Base-by-base conservation (phyloP, 495 filamentous ascomycete genomes). In the Neurospora sp. region DNA sequence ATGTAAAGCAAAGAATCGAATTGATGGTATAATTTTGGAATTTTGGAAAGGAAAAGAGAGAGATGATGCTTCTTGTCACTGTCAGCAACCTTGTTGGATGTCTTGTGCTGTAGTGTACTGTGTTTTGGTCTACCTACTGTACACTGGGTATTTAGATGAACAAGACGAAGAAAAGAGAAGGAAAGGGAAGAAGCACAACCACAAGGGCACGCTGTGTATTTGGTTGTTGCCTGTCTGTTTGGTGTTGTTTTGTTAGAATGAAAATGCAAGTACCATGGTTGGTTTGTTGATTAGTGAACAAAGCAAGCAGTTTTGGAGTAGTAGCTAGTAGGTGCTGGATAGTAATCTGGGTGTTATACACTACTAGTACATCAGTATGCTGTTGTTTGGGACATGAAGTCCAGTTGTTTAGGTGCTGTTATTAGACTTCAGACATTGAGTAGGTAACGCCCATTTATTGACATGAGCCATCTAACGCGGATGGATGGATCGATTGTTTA, bases 171-270 rank as follows among this genome's bases (percentile, higher is more conserved):
- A 37, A 6, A 37, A 37, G 69, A 39, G 40, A 40, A 38, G 68
- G 20, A n/a, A n/a, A 8, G 4, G 39, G 11, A 7, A 11, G 68
- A 20, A 20, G 20, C 39, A 42, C 18, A 27, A n/a, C 68, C 70
- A n/a, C 46, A 40, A 46, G 71, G 75, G 73, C 66, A 76, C 39
- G 20, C 16, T 44, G 16, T 44, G 16, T 44, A 18, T 44, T 42
- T 44, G 41, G 41, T 44, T n/a, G 41, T 44, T 42, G 40, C 40
- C 40, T 42, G 40, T 44, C 12, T 40, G 40, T 14, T 40, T 40
- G 40, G 40, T 40, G 12, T 40, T 11, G 40, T 12, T 40, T 44
- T 44, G 41, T n/a, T 44, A 44, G 41, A 44, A 44, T n/a, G 41
- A 44, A 44, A 18, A n/a, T 18, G 14, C 3, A n/a, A n/a, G 41